Evolutionary conservation across 345 rosid species (phyloP).

Genomic region (Boechera retrofracta): DNA sequence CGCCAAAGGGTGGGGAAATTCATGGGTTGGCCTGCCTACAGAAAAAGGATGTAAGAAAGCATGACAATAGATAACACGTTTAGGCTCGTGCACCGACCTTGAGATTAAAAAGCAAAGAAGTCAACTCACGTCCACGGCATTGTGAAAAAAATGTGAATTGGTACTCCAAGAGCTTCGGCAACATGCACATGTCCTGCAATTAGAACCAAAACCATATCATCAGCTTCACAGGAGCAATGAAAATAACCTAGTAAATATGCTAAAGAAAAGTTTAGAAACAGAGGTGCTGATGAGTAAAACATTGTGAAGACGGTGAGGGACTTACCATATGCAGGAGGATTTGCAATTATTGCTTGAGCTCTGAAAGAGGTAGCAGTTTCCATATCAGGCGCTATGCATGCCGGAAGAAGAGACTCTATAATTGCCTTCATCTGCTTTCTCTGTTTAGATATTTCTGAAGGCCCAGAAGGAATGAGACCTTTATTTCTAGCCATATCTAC

Average conservation of each 20-base stretch:
- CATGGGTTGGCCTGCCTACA: constrained; percentile 98
- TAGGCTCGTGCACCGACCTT: background rate
- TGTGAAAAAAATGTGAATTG: constrained; percentile 97
- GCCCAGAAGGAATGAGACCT: constrained; percentile 94
- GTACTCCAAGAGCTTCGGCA: constrained; percentile 97
- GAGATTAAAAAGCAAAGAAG: constrained; percentile 24
- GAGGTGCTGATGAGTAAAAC: constrained; percentile 14
- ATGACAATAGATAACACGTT: constrained; percentile 1
- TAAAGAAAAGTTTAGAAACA: background rate
- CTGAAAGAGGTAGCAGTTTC: constrained; percentile 74
- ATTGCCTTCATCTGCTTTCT: constrained; percentile 93
- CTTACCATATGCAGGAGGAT: constrained; percentile 96
- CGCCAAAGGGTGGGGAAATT: constrained; percentile 97
- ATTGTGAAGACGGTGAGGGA: constrained; percentile 25
- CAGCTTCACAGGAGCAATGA: constrained; percentile 15
- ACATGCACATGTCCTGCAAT: constrained; percentile 93
- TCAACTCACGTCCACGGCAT: constrained; percentile 99
- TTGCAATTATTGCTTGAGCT: constrained; percentile 98
- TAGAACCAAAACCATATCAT: constrained; percentile 12
- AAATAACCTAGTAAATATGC: constrained; percentile 1
- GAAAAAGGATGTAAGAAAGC: constrained; percentile 59
- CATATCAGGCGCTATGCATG: constrained; percentile 85
- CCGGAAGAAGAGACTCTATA: constrained; percentile 94
- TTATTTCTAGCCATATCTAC: constrained; percentile 97
- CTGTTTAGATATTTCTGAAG: constrained; percentile 87